Evolutionary conservation across 2,329 filamentous ascomycete species (phyloP).

Genomic region (Lachnellula willkommii): DNA sequence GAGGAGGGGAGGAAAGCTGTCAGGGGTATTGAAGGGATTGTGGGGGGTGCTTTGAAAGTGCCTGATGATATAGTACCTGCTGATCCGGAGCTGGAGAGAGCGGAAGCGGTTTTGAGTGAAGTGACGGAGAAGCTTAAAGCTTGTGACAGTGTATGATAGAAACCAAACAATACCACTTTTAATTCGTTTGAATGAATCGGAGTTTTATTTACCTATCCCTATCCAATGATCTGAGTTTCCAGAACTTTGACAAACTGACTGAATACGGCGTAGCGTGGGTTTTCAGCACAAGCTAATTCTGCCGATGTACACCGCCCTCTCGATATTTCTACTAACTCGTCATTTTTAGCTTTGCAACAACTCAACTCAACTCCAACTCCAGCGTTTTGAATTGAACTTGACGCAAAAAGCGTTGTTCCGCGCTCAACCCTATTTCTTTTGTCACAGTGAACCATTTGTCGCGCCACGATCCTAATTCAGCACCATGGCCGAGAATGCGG

Average conservation of each 20-base stretch:
- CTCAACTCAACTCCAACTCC: too few relatives aligned
- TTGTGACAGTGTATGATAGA: constrained; percentile 17
- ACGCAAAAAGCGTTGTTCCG: too few relatives aligned
- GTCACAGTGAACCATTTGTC: too few relatives aligned
- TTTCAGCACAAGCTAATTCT: neutral
- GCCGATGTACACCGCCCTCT: neutral
- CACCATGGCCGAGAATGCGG: too few relatives aligned
- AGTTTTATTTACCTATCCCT: too few relatives aligned
- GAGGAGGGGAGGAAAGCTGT: constrained; percentile 62
- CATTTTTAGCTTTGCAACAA: too few relatives aligned
- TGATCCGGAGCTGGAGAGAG: constrained; percentile 20
- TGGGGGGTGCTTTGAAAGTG: constrained; percentile 41
- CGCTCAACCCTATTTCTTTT: too few relatives aligned
- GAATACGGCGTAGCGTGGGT: neutral
- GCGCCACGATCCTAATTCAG: too few relatives aligned
- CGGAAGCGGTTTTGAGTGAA: constrained; percentile 15
- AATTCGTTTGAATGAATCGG: too few relatives aligned
- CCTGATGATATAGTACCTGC: constrained; percentile 8
- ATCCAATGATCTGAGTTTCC: too few relatives aligned
- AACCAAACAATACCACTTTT: neutral
- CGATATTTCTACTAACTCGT: neutral
- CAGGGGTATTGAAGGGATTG: constrained; percentile 48
- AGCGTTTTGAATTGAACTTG: too few relatives aligned
- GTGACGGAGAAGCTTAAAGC: constrained; percentile 18
- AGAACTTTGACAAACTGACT: too few relatives aligned